phyloP scores from a whole-genome alignment of 495 filamentous ascomycete species.

The Tuber aestivum region DNA sequence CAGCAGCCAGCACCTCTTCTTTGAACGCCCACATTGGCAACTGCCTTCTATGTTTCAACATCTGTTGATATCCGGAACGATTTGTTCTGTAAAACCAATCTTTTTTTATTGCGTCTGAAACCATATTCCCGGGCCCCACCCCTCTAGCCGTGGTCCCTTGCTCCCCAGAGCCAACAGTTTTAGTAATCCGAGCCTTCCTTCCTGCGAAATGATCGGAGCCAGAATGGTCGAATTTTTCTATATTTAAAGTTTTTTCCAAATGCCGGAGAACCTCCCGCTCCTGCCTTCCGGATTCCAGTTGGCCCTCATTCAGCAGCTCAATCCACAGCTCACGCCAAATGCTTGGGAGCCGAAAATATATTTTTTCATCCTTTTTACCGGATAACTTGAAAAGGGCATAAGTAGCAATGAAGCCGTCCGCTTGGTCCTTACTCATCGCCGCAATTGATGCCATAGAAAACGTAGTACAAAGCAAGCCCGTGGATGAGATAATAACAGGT shows the following conservation, averaged over 20 bases:
- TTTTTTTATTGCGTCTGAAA: slow-evolving; percentile 7
- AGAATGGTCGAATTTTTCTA: slow-evolving; percentile 42
- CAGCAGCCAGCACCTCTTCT: slow-evolving; percentile 63
- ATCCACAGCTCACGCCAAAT: slow-evolving; percentile 81
- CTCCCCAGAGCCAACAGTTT: slow-evolving; percentile 46
- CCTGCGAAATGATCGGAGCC: slow-evolving; percentile 58
- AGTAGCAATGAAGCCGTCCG: slow-evolving; percentile 79
- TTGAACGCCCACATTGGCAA: slow-evolving; percentile 87
- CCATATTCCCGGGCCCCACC: slow-evolving; percentile 30
- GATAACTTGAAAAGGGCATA: slow-evolving; percentile 75
- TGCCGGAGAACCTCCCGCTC: slow-evolving; percentile 61
- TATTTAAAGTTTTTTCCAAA: slow-evolving; percentile 57
- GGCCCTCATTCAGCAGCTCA: slow-evolving; percentile 62
- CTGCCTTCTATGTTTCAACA: slow-evolving; percentile 56
- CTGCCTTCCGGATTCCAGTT: slow-evolving; percentile 58
- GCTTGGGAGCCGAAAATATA: slow-evolving; percentile 67
- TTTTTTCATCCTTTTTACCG: slow-evolving; percentile 75
- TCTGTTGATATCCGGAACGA: slow-evolving; percentile 50
- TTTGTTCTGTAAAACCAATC: slow-evolving; percentile 43
- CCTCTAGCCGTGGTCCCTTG: slow-evolving; percentile 31
- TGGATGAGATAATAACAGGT: slow-evolving; percentile 42
- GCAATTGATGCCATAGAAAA: slow-evolving; percentile 69
- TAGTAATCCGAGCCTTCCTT: slow-evolving; percentile 55
- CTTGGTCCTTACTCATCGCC: slow-evolving; percentile 71
- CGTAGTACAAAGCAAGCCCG: slow-evolving; percentile 47